Conservation (phyloP, 768 basidiomycete genomes). For the Heimioporus sp. region DNA sequence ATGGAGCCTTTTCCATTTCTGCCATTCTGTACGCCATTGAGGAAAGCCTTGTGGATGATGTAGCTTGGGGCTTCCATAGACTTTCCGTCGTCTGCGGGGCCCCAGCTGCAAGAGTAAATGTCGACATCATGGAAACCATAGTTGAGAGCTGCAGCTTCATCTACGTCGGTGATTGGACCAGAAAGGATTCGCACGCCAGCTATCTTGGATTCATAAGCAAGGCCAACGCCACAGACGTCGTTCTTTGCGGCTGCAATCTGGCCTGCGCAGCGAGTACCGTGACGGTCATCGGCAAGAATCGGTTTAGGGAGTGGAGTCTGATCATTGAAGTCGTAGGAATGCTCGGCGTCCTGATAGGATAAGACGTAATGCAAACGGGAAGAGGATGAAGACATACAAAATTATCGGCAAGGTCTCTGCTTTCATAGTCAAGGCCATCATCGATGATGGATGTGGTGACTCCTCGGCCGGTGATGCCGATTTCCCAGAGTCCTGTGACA, state of each 20-base stretch:
- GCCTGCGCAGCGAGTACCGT: conserved; percentile 97
- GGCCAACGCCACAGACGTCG: conserved; percentile 89
- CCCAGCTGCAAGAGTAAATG: conserved; percentile 96
- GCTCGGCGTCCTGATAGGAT: conserved; percentile 65
- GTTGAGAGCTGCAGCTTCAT: conserved; percentile 94
- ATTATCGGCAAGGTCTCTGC: conserved; percentile 83
- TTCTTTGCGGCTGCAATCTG: conserved; percentile 94
- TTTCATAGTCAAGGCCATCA: conserved; percentile 91
- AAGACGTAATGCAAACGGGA: neutral
- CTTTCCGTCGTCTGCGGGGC: conserved; percentile 91
- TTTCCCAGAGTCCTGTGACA: conserved; percentile 88
- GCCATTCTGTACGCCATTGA: conserved; percentile 92
- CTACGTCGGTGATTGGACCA: conserved; percentile 90
- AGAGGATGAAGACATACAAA: conserved; percentile 62
- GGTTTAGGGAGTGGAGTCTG: conserved; percentile 87
- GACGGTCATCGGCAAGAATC: conserved; percentile 85
- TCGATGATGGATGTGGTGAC: conserved; percentile 89
- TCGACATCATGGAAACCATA: conserved; percentile 90
- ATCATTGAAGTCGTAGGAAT: conserved; percentile 97
- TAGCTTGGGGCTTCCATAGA: conserved; percentile 94
- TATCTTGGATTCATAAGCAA: conserved; percentile 88
- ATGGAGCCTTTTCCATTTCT: conserved; percentile 88
- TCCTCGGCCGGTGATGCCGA: conserved; percentile 85
- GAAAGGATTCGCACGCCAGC: conserved; percentile 95
- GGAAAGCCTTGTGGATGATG: conserved; percentile 88